A percentile compares a stretch with the other conserved stretches of the same genome.
phyloP scores from a whole-genome alignment of 345 rosid species.

The Linum trigynum region DNA sequence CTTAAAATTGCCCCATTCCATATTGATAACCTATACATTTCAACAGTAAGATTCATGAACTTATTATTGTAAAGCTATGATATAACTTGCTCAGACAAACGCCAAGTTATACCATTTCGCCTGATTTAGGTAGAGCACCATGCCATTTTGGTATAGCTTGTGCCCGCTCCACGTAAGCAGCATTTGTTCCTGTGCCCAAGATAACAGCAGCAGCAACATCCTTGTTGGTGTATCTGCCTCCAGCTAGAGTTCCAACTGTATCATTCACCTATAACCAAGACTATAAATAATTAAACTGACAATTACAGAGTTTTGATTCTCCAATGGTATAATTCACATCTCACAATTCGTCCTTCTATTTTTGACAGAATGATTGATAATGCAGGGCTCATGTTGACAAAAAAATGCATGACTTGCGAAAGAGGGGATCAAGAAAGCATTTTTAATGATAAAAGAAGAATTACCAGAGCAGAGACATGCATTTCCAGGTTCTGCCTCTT shows the following conservation, averaged over 20 bases:
- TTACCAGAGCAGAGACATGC: slow-evolving; percentile 84
- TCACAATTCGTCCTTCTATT: too few relatives aligned
- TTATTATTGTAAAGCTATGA: too few relatives aligned
- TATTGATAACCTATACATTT: slow-evolving; percentile 65
- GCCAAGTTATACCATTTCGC: slow-evolving; percentile 55
- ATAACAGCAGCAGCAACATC: slow-evolving; percentile 90
- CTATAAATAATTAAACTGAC: too few relatives aligned
- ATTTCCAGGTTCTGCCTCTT: slow-evolving; percentile 70
- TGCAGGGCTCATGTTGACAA: too few relatives aligned
- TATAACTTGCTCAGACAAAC: too few relatives aligned
- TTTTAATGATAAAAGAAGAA: slow-evolving; percentile 1
- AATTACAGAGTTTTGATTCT: neutral
- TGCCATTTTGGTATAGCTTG: slow-evolving; percentile 95
- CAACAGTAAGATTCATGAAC: neutral
- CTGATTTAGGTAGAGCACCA: slow-evolving; percentile 67
- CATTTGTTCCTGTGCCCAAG: slow-evolving; percentile 94
- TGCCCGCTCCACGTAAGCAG: slow-evolving; percentile 94
- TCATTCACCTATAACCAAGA: slow-evolving; percentile 66
- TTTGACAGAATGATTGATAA: too few relatives aligned
- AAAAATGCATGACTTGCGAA: neutral
- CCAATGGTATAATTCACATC: neutral
- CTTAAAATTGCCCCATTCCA: slow-evolving; percentile 96
- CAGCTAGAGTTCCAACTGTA: slow-evolving; percentile 89
- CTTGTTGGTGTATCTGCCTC: slow-evolving; percentile 63
- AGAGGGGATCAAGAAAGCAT: neutral